Evolutionary conservation across 495 filamentous ascomycete genomes (phyloP), one percentile per base, ranked within the genome.

Genomic region (Penicillium macrosclerotiorum): DNA sequence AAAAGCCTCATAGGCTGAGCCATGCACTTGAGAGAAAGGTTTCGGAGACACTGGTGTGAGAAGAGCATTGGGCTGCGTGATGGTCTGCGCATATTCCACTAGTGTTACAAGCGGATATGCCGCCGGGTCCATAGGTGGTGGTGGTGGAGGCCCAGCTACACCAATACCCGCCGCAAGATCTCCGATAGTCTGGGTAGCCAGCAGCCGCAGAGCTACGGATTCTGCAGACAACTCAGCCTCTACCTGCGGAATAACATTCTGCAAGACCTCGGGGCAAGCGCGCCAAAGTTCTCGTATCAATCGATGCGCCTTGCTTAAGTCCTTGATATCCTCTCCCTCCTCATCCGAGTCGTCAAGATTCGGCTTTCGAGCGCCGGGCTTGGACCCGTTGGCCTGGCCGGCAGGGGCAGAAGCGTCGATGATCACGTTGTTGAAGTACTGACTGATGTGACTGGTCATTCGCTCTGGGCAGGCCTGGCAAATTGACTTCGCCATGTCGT

Each of bases 391-490:
- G 11, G 62, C 39, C 42, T 54, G 42, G 24, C 45, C 54, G 5
- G 60, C 63, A 1, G 62, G 57, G 2, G 81, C 76, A 1, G 92
- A 89, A 9, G 88, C 84, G 54, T 96, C 88, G 34, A 96, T 80
- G 42, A 99, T 92, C 17, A 97, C 89, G 46, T 96, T 89, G 63
- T 90, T 93, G 67, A 99, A 99, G 60, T 96, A 99, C 59, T 94
- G 90, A 51, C 89, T 90, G 42, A 96, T 84, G 54, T 90, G 85
- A 37, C 90, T 83, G 1, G 89, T 84, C 92, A 99, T 96, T 62
- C 90, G 88, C 48, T 95, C 93, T 2, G 88, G 82, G 45, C 83
- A 92, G n/a, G 76, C 72, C 55, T 92, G 93, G 65, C 93, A 99
- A 22, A 99, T 84, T 5, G 84, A 84, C 64, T 91, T 94, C 22